These are phyloP conservation scores for Lolium rigidum DNA, from an alignment of 176 grass and related monocot genomes.

Conservation along the genomic window DNA sequence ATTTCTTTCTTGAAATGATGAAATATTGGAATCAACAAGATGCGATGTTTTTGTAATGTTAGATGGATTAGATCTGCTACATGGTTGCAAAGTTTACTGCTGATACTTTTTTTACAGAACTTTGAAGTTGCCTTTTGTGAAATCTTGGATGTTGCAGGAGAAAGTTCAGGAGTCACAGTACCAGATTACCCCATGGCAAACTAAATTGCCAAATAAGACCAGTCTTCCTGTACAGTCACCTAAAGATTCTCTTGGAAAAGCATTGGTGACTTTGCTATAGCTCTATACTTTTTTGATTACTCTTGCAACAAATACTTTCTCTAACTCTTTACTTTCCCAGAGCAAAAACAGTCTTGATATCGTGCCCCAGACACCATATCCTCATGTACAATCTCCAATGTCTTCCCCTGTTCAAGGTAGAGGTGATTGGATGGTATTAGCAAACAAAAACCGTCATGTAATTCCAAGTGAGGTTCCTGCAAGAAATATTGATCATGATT, in stretches of 20 bases:
- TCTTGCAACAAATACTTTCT: conserved; percentile 30
- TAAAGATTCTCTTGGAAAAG: conserved; percentile 59
- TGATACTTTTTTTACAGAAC: conserved; percentile 55
- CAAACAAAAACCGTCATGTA: conserved; percentile 59
- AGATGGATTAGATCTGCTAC: conserved; percentile 2
- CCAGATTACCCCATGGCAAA: conserved; percentile 77
- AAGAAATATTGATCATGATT: conserved; percentile 59
- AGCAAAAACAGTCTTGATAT: conserved; percentile 52
- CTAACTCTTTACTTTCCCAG: conserved; percentile 56
- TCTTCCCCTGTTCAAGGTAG: conserved; percentile 74
- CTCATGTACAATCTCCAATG: conserved; percentile 73
- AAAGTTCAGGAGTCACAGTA: conserved; percentile 90
- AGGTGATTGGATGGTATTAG: conserved; percentile 57
- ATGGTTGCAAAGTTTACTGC: conserved; percentile 36
- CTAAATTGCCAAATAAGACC: conserved; percentile 59
- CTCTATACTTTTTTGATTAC: conserved; percentile 37
- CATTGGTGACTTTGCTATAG: conserved; percentile 56
- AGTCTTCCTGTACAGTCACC: conserved; percentile 49
- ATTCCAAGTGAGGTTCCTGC: conserved; percentile 47
- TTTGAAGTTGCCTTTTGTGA: conserved; percentile 48
- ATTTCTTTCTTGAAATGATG: neutral
- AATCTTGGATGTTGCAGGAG: conserved; percentile 77
- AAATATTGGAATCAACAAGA: neutral
- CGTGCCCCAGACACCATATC: conserved; percentile 68
- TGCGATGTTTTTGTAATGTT: neutral